These are phyloP conservation scores for Pelomyxa schiedti DNA, from an alignment of 78 protist species.

Conservation along the genomic window DNA sequence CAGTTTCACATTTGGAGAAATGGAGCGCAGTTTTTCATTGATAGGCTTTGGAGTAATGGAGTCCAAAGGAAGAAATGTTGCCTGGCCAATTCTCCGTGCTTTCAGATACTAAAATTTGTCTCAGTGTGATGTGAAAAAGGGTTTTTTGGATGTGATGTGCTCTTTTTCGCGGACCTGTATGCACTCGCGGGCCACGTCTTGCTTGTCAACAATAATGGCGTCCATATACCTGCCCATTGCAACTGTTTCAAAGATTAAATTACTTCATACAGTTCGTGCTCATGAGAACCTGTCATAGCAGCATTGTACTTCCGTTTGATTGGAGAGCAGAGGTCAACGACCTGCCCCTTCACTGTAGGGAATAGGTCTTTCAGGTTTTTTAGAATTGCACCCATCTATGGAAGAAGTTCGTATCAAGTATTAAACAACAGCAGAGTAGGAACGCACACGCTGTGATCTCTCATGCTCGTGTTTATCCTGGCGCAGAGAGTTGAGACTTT, in stretches of 20 bases:
- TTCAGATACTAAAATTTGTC: constrained; percentile 74
- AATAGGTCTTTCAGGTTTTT: constrained; percentile 37
- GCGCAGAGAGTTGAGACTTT: not conserved
- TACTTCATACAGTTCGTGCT: too few species aligned
- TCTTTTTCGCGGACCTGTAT: constrained; percentile 13
- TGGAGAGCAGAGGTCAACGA: constrained; percentile 66
- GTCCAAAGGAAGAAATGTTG: constrained; percentile 84
- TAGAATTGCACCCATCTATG: constrained; percentile 15
- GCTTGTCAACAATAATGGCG: constrained; percentile 84
- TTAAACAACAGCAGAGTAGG: too few species aligned
- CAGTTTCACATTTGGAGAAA: constrained; percentile 38
- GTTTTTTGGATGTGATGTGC: not conserved
- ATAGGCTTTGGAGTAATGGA: constrained; percentile 33
- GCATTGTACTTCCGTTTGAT: constrained; percentile 49
- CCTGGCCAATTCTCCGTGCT: constrained; percentile 56
- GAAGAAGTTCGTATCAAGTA: too few species aligned
- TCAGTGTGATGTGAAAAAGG: too few species aligned
- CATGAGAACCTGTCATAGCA: too few species aligned
- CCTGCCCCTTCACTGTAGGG: constrained; percentile 78
- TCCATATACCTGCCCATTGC: constrained; percentile 85
- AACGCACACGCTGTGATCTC: constrained; percentile 8
- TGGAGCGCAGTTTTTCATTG: constrained; percentile 36
- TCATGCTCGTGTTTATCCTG: constrained; percentile 2
- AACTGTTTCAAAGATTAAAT: too few species aligned
- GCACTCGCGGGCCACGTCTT: constrained; percentile 66